Base-by-base conservation (phyloP, 331 rosid species). In the Rhamnella rubrinervis region DNA sequence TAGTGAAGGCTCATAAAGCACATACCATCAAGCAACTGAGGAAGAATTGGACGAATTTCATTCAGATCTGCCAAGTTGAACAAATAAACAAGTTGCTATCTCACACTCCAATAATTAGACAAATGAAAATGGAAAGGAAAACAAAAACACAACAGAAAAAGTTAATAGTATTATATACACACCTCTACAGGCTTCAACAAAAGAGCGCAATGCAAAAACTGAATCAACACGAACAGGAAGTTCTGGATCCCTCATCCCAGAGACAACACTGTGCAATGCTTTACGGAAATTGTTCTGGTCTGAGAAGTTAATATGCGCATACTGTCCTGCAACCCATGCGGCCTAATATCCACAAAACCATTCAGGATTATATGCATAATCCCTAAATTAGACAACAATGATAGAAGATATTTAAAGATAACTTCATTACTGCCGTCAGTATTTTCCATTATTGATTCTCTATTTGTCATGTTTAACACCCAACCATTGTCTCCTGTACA, bases 271-370 rank as follows among this genome's bases (percentile, higher is more conserved):
- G 51, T 87, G 96, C 80, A 93, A 78, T 50, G 98, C 97, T 63
- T 85, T 87, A 19, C 80, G 91, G 66, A 93, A 93, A 81, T 91
- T 93, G 84, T 87, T 85, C 77, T 88, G 91, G 67, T 93, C 92
- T 14, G 90, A 78, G 61, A 93, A 93, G 83, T 71, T 91, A 62
- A 93, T 80, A 61, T 87, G 85, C 47, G 96, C 96, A 76, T 93
- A 93, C 69, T 93, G 98, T 81, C 98, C 98, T 1, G 96, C 91
- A 74, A 93, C 98, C 98, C 98, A 93, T 59, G 98, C 97, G 10
- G 98, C 98, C 98, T 93, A 73, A 73, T 71, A 65, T 63, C 56
- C 72, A 68, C 41, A 75, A 60, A 19, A 55, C 60, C 74, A 66
- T 61, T 38, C 25, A 61, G 70, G 11, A 26, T 59, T 59, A 44